These are phyloP conservation scores for Alternaria triticimaculans DNA, from an alignment of 2,329 filamentous ascomycete genomes.

Conservation along the genomic window DNA sequence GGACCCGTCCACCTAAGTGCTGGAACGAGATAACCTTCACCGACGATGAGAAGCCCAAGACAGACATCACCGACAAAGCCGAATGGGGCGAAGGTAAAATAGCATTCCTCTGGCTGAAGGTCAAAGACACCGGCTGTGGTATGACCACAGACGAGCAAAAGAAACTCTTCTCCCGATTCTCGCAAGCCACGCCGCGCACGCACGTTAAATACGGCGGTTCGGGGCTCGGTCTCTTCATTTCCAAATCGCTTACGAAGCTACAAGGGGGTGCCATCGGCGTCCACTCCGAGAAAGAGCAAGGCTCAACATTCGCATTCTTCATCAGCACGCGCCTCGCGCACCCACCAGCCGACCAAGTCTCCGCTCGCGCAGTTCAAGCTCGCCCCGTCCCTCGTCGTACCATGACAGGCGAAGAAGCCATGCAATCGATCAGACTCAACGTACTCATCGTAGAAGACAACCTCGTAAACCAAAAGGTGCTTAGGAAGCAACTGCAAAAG, in stretches of 20 bases:
- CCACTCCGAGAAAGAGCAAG: conserved; percentile 39
- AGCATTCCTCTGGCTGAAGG: conserved; percentile 45
- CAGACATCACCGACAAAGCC: conserved; percentile 13
- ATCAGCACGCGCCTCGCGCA: conserved; percentile 36
- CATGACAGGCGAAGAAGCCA: conserved; percentile 27
- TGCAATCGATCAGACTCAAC: conserved; percentile 26
- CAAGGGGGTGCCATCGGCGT: conserved; percentile 54
- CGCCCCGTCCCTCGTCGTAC: conserved; percentile 14
- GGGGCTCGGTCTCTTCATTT: conserved; percentile 54
- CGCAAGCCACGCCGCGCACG: conserved; percentile 39
- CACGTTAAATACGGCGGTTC: conserved; percentile 51
- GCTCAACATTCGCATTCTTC: conserved; percentile 53
- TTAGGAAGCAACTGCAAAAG: conserved; percentile 48
- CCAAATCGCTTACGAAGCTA: conserved; percentile 37
- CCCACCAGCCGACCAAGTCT: conserved; percentile 11
- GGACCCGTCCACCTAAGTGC: conserved; percentile 17
- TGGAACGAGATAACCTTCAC: conserved; percentile 28
- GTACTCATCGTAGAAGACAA: conserved; percentile 50
- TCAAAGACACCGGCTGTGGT: conserved; percentile 50
- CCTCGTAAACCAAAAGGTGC: conserved; percentile 51
- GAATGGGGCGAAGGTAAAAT: conserved; percentile 44
- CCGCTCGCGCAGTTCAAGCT: background rate
- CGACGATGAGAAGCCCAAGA: conserved; percentile 1
- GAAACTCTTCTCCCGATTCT: conserved; percentile 40
- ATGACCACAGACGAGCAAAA: conserved; percentile 48